phyloP scores from a whole-genome alignment of 2,329 filamentous ascomycete genomes.

The Botrytis squamosa region DNA sequence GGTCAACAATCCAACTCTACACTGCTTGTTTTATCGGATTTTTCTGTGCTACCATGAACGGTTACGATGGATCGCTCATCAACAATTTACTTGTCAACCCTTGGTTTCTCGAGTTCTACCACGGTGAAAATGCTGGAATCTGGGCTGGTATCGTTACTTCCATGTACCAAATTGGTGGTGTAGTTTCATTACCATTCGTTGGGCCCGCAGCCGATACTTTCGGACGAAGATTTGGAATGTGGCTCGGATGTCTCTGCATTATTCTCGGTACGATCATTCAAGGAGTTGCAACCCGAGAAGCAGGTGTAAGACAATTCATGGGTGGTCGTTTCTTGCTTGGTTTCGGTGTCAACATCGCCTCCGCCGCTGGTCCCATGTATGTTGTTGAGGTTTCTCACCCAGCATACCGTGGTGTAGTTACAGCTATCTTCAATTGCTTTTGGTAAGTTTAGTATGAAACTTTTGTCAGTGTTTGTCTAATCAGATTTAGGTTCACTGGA shows the following conservation, averaged over 20 bases:
- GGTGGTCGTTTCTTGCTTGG: constrained; percentile 62
- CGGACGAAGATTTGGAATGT: constrained; percentile 50
- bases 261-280: constrained; percentile 49
- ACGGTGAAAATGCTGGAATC: constrained; percentile 45
- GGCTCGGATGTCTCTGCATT: constrained; percentile 46
- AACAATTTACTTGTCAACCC: constrained; percentile 49
- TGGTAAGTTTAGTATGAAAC: not conserved
- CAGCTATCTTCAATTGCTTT: constrained; percentile 17
- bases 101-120: constrained; percentile 44
- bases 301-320: constrained; percentile 46
- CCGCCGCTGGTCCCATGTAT: constrained; percentile 49
- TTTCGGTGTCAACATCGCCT: constrained; percentile 52
- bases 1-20: constrained; percentile 45
- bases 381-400: constrained; percentile 50
- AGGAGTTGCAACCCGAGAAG: constrained; percentile 40
- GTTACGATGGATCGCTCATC: constrained; percentile 52
- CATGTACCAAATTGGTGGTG: constrained; percentile 53
- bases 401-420: constrained; percentile 47
- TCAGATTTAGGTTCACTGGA: constrained; percentile 45
- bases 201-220: constrained; percentile 49
- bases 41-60: constrained; percentile 53
- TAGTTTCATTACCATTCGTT: constrained; percentile 48
- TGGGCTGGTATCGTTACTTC: constrained; percentile 51
- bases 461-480: not conserved
- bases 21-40: constrained; percentile 48